Base-by-base conservation (phyloP, 192 early-diverging fungal genomes). In the Piromyces sp. region DNA sequence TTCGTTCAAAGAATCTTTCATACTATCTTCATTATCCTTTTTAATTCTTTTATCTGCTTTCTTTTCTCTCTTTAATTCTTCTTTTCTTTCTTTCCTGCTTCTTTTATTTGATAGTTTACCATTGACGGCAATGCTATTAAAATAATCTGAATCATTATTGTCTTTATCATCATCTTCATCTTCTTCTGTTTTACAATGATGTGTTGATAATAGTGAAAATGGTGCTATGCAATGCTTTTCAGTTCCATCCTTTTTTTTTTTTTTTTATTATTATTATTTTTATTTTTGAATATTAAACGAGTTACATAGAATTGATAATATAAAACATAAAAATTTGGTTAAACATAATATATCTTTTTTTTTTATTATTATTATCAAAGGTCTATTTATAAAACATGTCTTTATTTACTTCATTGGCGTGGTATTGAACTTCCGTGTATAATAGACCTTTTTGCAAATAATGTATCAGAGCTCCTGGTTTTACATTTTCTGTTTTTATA, bases 401-500 rank as follows among this genome's bases (percentile, higher is more conserved):
- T n/a, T 30, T 81, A 78, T 79, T 12, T 83, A 92, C 93, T 84
- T 94, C 92, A 80, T 93, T 93, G 68, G 94, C 85, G 84, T 98
- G 97, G 2, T 91, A 88, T 85, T 98, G 96, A 79, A 97, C 90
- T 82, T 97, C 95, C 85, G 92, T 90, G 84, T 96, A 97, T 84
- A 93, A 93, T 37, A 98, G 87, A 0, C 95, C 97, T 84, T 97
- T 97, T 83, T 97, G 96, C 81, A 98, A 87, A 26, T 95, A 88
- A 84, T 87, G 91, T 37, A 98, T 92, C 37, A 98, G 89, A 5
- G 91, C 89, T 17, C 97, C 97, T 30, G 94, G 95, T 79, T 89
- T 88, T 79, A 96, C 92, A 79, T 93, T 17, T 68, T 68, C 51
- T 11, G 51, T 68, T 68, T 68, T 68, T 68, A 68, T 68, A n/a